phyloP scores from a whole-genome alignment of 345 rosid genomes.

The Ricinus communis region DNA sequence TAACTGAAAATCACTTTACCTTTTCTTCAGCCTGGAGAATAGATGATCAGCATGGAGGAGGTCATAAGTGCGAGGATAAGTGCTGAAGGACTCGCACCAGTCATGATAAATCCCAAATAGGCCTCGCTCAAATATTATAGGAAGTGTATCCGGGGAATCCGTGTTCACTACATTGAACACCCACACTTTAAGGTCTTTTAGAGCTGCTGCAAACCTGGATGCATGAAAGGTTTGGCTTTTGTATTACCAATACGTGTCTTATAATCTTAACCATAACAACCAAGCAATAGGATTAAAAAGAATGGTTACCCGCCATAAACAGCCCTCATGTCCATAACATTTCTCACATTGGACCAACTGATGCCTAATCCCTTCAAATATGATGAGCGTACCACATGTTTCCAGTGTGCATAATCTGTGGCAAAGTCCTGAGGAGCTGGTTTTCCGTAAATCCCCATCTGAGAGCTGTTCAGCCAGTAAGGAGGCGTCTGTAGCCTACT shows the following conservation, averaged over 20 bases:
- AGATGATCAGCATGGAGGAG: slow-evolving; percentile 93
- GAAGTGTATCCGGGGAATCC: slow-evolving; percentile 83
- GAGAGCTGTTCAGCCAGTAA: slow-evolving; percentile 78
- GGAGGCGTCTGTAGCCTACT: slow-evolving; percentile 62
- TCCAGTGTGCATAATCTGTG: slow-evolving; percentile 78
- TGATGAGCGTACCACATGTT: slow-evolving; percentile 57
- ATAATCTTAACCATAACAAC: background rate
- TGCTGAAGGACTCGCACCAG: slow-evolving; percentile 93
- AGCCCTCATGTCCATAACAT: slow-evolving; percentile 94
- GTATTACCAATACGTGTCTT: background rate
- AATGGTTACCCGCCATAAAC: slow-evolving; percentile 76
- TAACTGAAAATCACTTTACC: slow-evolving; percentile 42
- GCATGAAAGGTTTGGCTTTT: background rate
- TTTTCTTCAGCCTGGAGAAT: slow-evolving; percentile 70
- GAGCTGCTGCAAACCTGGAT: slow-evolving; percentile 81
- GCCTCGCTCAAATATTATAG: slow-evolving; percentile 88
- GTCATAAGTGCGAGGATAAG: slow-evolving; percentile 80
- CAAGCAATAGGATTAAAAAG: background rate
- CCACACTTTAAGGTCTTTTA: slow-evolving; percentile 74
- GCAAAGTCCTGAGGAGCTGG: slow-evolving; percentile 81
- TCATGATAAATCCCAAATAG: slow-evolving; percentile 88
- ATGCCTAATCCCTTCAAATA: slow-evolving; percentile 77
- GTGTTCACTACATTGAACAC: slow-evolving; percentile 78
- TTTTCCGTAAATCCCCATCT: slow-evolving; percentile 89
- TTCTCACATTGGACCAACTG: slow-evolving; percentile 80